Percentiles rank a stretch among this genome's conserved stretches.
Conservation (phyloP, 805 yeast species). For the Candida gorgasii region DNA sequence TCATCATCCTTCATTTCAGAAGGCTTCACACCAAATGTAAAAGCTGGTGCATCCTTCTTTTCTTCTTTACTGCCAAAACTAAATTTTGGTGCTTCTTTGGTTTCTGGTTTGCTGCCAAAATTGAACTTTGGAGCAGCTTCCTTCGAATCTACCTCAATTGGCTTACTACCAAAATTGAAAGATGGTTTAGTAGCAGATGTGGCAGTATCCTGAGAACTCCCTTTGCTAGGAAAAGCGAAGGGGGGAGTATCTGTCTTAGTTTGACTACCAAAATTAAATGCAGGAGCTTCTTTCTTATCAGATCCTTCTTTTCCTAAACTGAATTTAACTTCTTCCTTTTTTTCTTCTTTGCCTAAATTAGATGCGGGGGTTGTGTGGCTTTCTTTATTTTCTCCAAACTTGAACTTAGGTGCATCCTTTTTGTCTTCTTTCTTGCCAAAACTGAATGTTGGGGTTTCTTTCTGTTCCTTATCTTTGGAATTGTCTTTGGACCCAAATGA, state of each 20-base stretch:
- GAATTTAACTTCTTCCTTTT: slow-evolving; percentile 3
- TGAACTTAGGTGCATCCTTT: slow-evolving; percentile 5
- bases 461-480: not conserved
- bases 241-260: too few species aligned
- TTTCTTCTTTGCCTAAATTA: too few species aligned
- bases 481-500: slow-evolving; percentile 6
- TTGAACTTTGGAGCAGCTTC: slow-evolving; percentile 1
- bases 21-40: slow-evolving; percentile 13
- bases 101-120: slow-evolving; percentile 8
- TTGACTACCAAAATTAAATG: slow-evolving; percentile 5
- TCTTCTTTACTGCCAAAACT: slow-evolving; percentile 9
- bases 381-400: slow-evolving; percentile 4
- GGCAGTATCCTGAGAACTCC: too few species aligned
- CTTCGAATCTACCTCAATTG: too few species aligned
- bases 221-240: too few species aligned
- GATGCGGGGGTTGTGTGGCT: too few species aligned
- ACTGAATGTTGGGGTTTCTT: slow-evolving; percentile 4
- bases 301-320: slow-evolving; percentile 12
- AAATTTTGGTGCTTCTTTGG: slow-evolving; percentile 2
- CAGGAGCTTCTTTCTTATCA: slow-evolving; percentile 4
- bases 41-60: slow-evolving; percentile 4
- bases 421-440: slow-evolving; percentile 12
- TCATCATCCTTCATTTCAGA: too few species aligned
- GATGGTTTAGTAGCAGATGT: too few species aligned
- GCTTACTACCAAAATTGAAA: too few species aligned